Evolutionary conservation across 2,329 filamentous ascomycete species (phyloP), one percentile per base, ranked within the genome.

Genomic region (Pestalotiopsis sp.): DNA sequence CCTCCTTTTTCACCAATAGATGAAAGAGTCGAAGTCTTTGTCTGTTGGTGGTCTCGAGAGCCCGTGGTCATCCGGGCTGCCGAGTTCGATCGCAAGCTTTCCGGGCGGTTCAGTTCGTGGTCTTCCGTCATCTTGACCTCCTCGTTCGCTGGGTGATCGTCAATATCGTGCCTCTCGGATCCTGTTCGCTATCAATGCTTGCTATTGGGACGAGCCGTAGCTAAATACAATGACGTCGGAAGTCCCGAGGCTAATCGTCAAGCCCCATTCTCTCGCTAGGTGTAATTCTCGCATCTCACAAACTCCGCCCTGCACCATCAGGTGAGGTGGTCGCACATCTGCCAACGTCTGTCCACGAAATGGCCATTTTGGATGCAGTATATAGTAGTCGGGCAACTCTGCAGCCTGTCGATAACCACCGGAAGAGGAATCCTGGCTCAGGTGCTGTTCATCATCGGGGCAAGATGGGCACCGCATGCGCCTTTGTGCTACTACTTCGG

Each of bases 381-480:
- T 52, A 58, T 58, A 66, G 20, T 36, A 59, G 52, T 31, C 49
- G 64, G 64, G 64, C 64, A 66, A 58, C 64, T 12, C 25, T 13
- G 20, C 27, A 52, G 38, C 38, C 62, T 23, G 62, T 49, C 62
- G 20, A 58, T 20, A 12, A 13, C 49, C 17, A 49, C 23, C 38
- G 13, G 11, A 23, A 52, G 41, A 38, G 11, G 25, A 38, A 66
- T 23, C 49, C 64, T 27, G n/a, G 49, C 45, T n/a, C 49, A 12
- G 17, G 45, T n/a, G 45, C 17, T 52, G 45, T n/a, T 5, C 17
- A 52, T n/a, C 7, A 52, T 52, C 14, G 49, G 49, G 17, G 38
- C 20, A 52, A 66, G 13, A n/a, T 58, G 23, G 23, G 25, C 49
- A 66, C 64, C 14, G 36, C 64, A 66, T 49, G 17, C 23, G 38